Base-by-base conservation (phyloP, 768 basidiomycete genomes). In the Boletus rubroflammeus region DNA sequence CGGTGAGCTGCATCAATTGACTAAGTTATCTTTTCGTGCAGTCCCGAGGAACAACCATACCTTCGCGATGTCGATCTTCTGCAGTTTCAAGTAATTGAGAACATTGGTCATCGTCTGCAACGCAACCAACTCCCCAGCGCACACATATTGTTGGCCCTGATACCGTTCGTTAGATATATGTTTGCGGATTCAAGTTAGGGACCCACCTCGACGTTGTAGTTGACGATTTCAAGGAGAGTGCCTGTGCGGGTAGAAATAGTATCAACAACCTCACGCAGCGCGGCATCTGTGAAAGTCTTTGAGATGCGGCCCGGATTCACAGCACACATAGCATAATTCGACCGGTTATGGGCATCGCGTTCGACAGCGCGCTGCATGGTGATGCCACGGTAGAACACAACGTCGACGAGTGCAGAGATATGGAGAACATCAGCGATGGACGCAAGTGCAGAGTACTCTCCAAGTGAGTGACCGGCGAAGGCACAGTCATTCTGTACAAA, bases 301-400 rank as follows among this genome's bases (percentile, higher is more conserved):
- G 93, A 92, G 57, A 99, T 91, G 51, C 96, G 88, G 62, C 92
- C 88, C 3, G 96, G 96, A 71, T 99, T 98, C 62, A 97, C 90
- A n/a, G 97, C 96, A 72, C 94, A 95, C 97, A 99, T 98, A 9
- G 93, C 95, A 64, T 98, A 99, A 69, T 95, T 93, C 25, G 93
- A 96, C 35, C 97, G 84, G 65, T 95, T 95, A 53, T 90, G 78
- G 2, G 87, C 78, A 67, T 99, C 97, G 31, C 97, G 92, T 73
- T 97, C 93, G 54, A 99, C 97, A 26, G 97, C 97, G 23, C 97
- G 93, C 67, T 98, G 97, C 97, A 98, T 99, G 34, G 97, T 99
- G 67, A 99, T 95, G 63, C 97, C 97, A 70, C 97, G 93, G 73
- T 98, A 99, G 81, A 99, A 99, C 26, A 99, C 96, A 65, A 99